Conservation (phyloP, 108 stramenopile genomes). For the Cyclotella baltica region DNA sequence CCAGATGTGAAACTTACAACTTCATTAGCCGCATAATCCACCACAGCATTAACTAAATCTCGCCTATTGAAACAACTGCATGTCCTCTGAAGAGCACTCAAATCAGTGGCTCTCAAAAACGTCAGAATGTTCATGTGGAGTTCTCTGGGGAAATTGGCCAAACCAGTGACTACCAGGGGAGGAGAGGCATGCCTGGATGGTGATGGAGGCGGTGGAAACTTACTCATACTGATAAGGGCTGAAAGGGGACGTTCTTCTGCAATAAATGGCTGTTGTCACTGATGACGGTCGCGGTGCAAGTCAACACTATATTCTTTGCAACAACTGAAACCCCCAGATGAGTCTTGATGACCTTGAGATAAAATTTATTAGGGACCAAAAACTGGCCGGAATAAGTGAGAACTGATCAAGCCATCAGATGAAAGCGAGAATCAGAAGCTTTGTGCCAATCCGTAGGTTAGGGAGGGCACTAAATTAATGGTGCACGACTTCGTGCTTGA, state of each 20-base stretch:
- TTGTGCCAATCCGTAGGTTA: background rate
- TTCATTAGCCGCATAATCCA: conserved; percentile 62
- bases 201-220: background rate
- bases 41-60: conserved; percentile 65
- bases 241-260: too few relatives aligned
- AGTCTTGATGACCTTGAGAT: background rate
- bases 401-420: background rate
- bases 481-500: conserved; percentile 7
- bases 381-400: background rate
- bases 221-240: conserved; percentile 2
- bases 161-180: background rate
- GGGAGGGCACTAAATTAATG: background rate
- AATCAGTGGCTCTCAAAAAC: conserved; percentile 86
- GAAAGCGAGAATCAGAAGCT: background rate
- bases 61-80: conserved; percentile 70
- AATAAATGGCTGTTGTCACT: too few relatives aligned
- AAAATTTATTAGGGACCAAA: background rate
- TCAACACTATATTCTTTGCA: background rate
- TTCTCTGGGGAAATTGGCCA: conserved; percentile 60
- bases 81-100: conserved; percentile 73
- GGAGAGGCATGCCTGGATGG: background rate
- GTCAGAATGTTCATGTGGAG: conserved; percentile 77
- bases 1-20: conserved; percentile 46
- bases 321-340: background rate
- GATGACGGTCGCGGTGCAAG: background rate